These are phyloP conservation scores for Amoeboaphelidium occidentale DNA, from an alignment of 371 early-diverging fungal genomes.

Conservation along the genomic window DNA sequence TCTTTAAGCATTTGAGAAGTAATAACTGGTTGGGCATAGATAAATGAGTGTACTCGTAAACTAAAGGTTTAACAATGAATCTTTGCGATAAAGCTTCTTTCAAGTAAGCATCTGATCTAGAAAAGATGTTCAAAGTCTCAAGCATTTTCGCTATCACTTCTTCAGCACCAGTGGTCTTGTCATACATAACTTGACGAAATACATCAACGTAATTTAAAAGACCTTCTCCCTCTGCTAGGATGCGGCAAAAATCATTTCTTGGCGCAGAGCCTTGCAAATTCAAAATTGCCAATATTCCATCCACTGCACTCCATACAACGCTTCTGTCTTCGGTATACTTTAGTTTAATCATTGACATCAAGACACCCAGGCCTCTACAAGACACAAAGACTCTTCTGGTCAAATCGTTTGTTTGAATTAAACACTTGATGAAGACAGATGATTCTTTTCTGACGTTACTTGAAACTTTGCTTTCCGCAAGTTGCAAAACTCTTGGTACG, in stretches of 20 bases:
- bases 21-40: conserved; percentile 9
- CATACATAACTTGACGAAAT: conserved; percentile 12
- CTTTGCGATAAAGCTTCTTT: conserved; percentile 18
- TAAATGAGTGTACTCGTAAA: conserved; percentile 6
- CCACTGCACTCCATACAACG: conserved; percentile 22
- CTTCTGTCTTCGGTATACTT: conserved; percentile 18
- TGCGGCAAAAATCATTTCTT: conserved; percentile 25
- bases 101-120: conserved; percentile 21
- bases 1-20: conserved; percentile 27
- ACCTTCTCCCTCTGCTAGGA: conserved; percentile 10
- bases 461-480: conserved; percentile 12
- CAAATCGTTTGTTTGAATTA: conserved; percentile 16
- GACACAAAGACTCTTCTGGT: conserved; percentile 28
- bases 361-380: conserved; percentile 20
- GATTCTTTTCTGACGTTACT: conserved; percentile 14
- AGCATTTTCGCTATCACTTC: conserved; percentile 16
- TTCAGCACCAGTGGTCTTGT: conserved; percentile 9
- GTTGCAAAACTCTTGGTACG: conserved; percentile 19
- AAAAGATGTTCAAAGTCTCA: conserved; percentile 20
- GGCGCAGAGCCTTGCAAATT: conserved; percentile 20
- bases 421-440: conserved; percentile 18
- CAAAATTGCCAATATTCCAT: conserved; percentile 22
- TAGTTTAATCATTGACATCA: conserved; percentile 17
- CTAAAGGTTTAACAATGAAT: conserved; percentile 6
- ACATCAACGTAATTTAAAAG: background rate